Conservation (phyloP, 345 rosid genomes). For the Hibiscus syriacus region DNA sequence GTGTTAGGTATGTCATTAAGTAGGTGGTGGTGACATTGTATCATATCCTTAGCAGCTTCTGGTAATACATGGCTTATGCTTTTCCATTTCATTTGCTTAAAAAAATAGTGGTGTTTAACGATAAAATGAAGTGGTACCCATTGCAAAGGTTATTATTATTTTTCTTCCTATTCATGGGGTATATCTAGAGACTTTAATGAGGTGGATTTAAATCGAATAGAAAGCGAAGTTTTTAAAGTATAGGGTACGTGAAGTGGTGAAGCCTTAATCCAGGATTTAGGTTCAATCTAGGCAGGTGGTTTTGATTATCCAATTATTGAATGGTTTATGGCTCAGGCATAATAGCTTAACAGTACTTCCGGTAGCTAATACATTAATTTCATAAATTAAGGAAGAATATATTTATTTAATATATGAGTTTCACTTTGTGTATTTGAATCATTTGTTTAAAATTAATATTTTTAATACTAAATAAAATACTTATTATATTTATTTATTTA, state of each 20-base stretch:
- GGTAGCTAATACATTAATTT: no score
- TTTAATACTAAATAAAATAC: no score
- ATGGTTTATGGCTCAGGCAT: no score
- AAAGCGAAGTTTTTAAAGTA: no score
- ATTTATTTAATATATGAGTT: no score
- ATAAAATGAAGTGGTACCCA: not conserved
- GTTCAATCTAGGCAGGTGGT: not conserved
- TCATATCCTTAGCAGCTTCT: not conserved
- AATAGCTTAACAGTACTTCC: no score
- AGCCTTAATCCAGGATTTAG: not conserved
- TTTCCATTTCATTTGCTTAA: not conserved
- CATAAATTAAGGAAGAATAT: no score
- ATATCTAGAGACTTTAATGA: not conserved
- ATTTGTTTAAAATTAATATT: no score
- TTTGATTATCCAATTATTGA: no score
- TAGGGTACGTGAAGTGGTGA: no score
- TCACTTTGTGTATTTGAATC: no score
- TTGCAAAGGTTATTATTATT: not conserved
- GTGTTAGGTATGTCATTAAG: not conserved
- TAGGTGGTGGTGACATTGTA: not conserved
- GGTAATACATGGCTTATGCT: not conserved
- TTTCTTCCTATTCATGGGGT: not conserved
- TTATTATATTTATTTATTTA: no score
- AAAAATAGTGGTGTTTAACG: not conserved
- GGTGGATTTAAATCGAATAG: not conserved